Percentiles rank a stretch among this genome's conserved stretches.
These are phyloP conservation scores for Kurtzmaniella quercitrusa DNA, from an alignment of 1,139 yeast genomes.

Conservation along the genomic window DNA sequence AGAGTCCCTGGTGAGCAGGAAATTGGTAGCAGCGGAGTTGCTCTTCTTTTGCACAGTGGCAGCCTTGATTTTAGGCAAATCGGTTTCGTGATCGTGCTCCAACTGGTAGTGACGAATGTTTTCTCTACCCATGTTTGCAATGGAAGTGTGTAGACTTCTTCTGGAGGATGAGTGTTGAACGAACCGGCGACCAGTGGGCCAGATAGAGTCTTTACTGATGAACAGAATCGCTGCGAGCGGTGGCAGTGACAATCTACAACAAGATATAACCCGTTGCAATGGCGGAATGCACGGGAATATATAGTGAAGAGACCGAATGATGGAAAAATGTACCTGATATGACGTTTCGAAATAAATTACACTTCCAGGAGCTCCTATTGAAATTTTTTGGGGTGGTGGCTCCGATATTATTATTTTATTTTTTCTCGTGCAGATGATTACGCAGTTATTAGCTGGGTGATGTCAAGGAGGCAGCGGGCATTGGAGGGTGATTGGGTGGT, in stretches of 20 bases:
- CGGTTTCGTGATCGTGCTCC: conserved; percentile 39
- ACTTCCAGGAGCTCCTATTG: not conserved
- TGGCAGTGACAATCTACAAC: not conserved
- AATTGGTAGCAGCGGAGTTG: conserved; percentile 36
- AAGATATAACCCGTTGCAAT: not conserved
- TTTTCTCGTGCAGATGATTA: not conserved
- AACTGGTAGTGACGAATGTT: conserved; percentile 39
- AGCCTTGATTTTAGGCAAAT: conserved; percentile 13
- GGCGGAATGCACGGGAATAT: not conserved
- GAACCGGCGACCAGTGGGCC: conserved; percentile 2
- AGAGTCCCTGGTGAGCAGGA: conserved; percentile 54
- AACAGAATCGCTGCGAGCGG: conserved; percentile 2
- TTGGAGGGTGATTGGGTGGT: not conserved
- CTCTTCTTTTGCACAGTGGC: conserved; percentile 4
- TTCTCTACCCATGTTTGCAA: conserved; percentile 38
- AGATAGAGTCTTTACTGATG: conserved; percentile 1
- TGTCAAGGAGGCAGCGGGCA: not conserved
- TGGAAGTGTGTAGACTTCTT: conserved; percentile 6
- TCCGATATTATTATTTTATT: not conserved
- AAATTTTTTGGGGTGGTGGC: not conserved
- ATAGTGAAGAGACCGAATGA: not conserved
- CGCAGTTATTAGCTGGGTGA: not conserved
- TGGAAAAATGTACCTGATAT: not conserved
- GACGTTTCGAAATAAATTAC: not conserved
- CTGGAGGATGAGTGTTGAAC: conserved; percentile 1